Evolutionary conservation across 2,329 filamentous ascomycete genomes (phyloP).

Genomic region (Paraphaeosphaeria minitans): DNA sequence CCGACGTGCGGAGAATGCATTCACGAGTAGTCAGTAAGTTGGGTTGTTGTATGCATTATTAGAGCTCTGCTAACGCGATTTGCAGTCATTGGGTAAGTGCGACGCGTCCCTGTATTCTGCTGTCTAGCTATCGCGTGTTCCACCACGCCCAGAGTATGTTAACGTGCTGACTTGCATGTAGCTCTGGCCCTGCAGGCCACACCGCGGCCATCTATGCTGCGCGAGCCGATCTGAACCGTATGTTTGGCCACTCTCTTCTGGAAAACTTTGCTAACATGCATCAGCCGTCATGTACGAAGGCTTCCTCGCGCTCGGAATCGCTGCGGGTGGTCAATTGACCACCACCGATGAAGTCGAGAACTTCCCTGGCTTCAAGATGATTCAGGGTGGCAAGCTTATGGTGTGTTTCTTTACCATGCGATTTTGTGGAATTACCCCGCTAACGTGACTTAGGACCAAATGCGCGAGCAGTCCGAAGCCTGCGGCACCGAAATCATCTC

Average conservation of each 20-base stretch:
- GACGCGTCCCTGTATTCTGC: slow-evolving; percentile 21
- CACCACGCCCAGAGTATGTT: slow-evolving; percentile 14
- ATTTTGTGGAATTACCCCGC: neutral
- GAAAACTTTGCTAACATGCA: slow-evolving; percentile 24
- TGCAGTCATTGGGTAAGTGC: slow-evolving; percentile 45
- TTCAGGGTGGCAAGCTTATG: slow-evolving; percentile 90
- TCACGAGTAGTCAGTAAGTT: slow-evolving; percentile 85
- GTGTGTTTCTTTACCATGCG: slow-evolving; percentile 47
- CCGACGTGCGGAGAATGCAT: slow-evolving; percentile 73
- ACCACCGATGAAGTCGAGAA: slow-evolving; percentile 99
- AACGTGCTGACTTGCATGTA: slow-evolving; percentile 46
- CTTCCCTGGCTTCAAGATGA: slow-evolving; percentile 91
- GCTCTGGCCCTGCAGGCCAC: slow-evolving; percentile 96
- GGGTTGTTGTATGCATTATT: neutral
- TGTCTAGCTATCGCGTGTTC: slow-evolving; percentile 12
- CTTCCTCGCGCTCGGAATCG: slow-evolving; percentile 96
- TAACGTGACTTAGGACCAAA: slow-evolving; percentile 67
- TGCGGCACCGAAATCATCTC: slow-evolving; percentile 94
- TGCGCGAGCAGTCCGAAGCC: slow-evolving; percentile 87
- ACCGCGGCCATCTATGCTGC: slow-evolving; percentile 96
- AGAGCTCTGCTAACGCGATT: slow-evolving; percentile 30
- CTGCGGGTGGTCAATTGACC: slow-evolving; percentile 93
- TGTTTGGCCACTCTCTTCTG: slow-evolving; percentile 34
- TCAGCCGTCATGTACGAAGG: slow-evolving; percentile 91
- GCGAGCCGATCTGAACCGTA: slow-evolving; percentile 87